These are phyloP conservation scores for Cyclocybe cylindracea DNA, from an alignment of 768 basidiomycete genomes.

Conservation along the genomic window DNA sequence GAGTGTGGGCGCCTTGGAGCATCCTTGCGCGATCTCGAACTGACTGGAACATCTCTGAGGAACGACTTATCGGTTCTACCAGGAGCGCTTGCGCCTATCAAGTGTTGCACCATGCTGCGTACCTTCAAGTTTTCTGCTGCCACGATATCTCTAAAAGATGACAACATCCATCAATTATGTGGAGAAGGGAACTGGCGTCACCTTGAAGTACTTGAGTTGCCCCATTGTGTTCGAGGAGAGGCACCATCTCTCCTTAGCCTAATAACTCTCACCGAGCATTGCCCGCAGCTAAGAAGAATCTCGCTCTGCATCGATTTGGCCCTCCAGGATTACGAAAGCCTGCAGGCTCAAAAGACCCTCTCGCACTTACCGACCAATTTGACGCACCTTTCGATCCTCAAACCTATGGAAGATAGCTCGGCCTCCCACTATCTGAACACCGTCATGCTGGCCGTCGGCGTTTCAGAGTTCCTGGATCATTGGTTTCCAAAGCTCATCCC, in stretches of 20 bases:
- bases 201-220: constrained; percentile 4
- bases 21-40: not conserved
- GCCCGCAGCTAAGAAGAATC: constrained; percentile 3
- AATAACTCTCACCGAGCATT: not conserved
- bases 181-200: constrained; percentile 5
- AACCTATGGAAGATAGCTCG: not conserved
- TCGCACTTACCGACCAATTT: not conserved
- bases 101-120: constrained; percentile 1
- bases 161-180: constrained; percentile 5
- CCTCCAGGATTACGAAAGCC: not conserved
- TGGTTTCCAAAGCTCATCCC: constrained; percentile 6
- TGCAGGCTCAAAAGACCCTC: not conserved
- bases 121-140: constrained; percentile 1
- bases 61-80: not conserved
- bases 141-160: constrained; percentile 2
- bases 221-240: not conserved
- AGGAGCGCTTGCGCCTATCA: constrained; percentile 1
- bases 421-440: not conserved
- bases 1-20: constrained; percentile 3
- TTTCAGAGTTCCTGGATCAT: constrained; percentile 9
- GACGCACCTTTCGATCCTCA: constrained; percentile 1
- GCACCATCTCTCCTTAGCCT: constrained; percentile 8
- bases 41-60: not conserved
- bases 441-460: not conserved
- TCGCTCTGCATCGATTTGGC: constrained; percentile 4